These are phyloP conservation scores for Cokeromyces recurvatus DNA, from an alignment of 371 early-diverging fungal species.

Conservation along the genomic window DNA sequence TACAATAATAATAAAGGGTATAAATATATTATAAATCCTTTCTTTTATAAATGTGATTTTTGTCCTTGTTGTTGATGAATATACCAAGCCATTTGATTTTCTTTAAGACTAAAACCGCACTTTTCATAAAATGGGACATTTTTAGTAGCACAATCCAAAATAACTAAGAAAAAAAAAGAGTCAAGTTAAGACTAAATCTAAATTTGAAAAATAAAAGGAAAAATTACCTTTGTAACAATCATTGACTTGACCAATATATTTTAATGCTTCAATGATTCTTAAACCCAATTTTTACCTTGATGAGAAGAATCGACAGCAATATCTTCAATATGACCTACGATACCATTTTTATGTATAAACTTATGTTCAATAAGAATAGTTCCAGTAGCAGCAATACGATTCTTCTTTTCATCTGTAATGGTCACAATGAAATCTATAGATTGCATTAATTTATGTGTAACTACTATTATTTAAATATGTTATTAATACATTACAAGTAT, in stretches of 20 bases:
- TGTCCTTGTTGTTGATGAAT: slow-evolving; percentile 32
- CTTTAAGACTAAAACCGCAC: slow-evolving; percentile 47
- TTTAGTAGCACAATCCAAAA: slow-evolving; percentile 48
- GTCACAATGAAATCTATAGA: slow-evolving; percentile 67
- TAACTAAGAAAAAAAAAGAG: slow-evolving; percentile 24
- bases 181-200: no score
- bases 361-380: slow-evolving; percentile 96
- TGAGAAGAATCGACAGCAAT: slow-evolving; percentile 90
- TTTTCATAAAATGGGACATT: slow-evolving; percentile 54
- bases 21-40: no score
- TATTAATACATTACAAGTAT: slow-evolving; percentile 59
- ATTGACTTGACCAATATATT: slow-evolving; percentile 54
- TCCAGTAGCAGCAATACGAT: slow-evolving; percentile 86
- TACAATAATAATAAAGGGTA: no score
- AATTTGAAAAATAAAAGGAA: no score
- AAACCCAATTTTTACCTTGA: slow-evolving; percentile 88
- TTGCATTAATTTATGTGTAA: no score
- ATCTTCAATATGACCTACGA: slow-evolving; percentile 87
- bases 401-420: slow-evolving; percentile 66
- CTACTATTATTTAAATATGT: no score
- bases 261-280: slow-evolving; percentile 68
- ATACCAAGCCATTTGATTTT: slow-evolving; percentile 53
- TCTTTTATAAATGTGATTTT: slow-evolving; percentile 28
- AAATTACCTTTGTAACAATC: slow-evolving; percentile 72
- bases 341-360: slow-evolving; percentile 85